Evolutionary conservation across 2,329 filamentous ascomycete genomes (phyloP), one percentile per base, ranked within the genome.

Genomic region (Curvularia spicifera): DNA sequence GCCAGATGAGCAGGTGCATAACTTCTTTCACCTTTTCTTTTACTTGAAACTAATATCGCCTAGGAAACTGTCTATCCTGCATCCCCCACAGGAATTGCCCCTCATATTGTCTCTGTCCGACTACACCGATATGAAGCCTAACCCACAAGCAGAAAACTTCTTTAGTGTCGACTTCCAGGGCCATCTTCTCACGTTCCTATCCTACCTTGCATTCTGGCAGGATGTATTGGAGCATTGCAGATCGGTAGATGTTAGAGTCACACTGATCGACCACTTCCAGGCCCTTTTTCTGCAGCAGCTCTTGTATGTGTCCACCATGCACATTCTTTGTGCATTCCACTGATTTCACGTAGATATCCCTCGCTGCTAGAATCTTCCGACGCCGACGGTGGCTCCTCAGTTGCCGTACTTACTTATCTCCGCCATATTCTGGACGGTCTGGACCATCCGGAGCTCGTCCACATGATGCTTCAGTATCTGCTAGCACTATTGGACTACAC

Each of bases 171-270:
- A 92, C 58, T 93, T 96, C 62, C 90, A 91, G 69, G 85, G 87
- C n/a, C 91, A 97, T 69, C 86, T 98, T 71, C 89, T 94, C 53
- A 96, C 93, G 0, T 99, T 99, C 71, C 83, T 99, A 42, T 97
- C 95, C 0, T 96, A 98, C 73, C 84, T 99, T 48, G 82, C 96
- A 5, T 99, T 99, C 73, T 99, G 95, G 95, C 95, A 99, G 78
- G 95, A 99, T 76, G 93, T 97, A 33, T 82, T 99, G 60, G 95
- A 98, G 75, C 94, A 98, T 77, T 99, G 95, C 79, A 88, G 89
- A 69, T 98, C 94, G 3, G 83, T 88, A 1, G 94, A 98, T 73
- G 92, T 99, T 67, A 95, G 94, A 74, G 91, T 91, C 65, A 97
- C 93, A 0, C 81, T 99, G 50, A 83, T 99, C 31, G 95, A 99